These are phyloP conservation scores for Diaporthe helianthi DNA, from an alignment of 2,329 filamentous ascomycete species.

Conservation along the genomic window DNA sequence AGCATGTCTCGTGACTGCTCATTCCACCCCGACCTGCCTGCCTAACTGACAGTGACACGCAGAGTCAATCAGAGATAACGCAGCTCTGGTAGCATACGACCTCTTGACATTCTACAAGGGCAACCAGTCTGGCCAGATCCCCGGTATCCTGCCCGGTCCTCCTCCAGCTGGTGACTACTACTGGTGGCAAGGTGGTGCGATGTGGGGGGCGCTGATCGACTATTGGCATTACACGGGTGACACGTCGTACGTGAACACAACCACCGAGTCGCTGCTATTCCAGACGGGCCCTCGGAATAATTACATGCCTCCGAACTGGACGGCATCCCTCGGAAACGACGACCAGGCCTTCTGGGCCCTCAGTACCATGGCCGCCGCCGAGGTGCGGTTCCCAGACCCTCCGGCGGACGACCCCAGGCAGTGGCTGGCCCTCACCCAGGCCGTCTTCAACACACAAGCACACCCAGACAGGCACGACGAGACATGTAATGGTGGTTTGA, in stretches of 20 bases:
- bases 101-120: constrained; percentile 55
- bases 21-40: neutral
- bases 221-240: constrained; percentile 71
- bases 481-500: constrained; percentile 63
- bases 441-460: constrained; percentile 65
- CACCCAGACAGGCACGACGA: constrained; percentile 65
- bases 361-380: constrained; percentile 61
- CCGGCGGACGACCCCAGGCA: constrained; percentile 52
- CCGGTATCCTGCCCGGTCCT: constrained; percentile 56
- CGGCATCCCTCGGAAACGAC: constrained; percentile 57
- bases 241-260: constrained; percentile 59
- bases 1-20: neutral
- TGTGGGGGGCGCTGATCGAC: constrained; percentile 69
- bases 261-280: constrained; percentile 38
- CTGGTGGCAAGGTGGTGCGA: constrained; percentile 71
- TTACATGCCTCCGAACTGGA: constrained; percentile 43
- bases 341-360: constrained; percentile 74
- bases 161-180: constrained; percentile 60
- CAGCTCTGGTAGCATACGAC: constrained; percentile 38
- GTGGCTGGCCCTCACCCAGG: constrained; percentile 62
- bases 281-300: constrained; percentile 39
- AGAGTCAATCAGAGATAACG: constrained; percentile 31
- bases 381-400: constrained; percentile 63
- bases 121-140: constrained; percentile 50
- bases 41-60: neutral